A percentile compares a stretch with the other conserved stretches of the same genome.
Evolutionary conservation across 2,329 filamentous ascomycete genomes (phyloP).

Genomic region (Apiospora phragmitis): DNA sequence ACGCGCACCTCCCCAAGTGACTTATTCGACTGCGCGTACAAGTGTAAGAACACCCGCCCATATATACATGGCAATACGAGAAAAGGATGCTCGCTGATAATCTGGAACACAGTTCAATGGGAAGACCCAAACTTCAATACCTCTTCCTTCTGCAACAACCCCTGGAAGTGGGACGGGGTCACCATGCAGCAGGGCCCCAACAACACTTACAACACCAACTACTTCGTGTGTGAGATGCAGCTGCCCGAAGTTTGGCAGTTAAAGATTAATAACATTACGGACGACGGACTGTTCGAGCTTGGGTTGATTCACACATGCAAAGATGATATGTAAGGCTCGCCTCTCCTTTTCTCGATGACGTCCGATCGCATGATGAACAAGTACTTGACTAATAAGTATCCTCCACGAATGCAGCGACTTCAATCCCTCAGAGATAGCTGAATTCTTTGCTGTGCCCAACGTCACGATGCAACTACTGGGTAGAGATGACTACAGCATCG

Average conservation of each 20-base stretch:
- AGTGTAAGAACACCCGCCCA: constrained; percentile 8
- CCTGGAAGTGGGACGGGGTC: constrained; percentile 27
- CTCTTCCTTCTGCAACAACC: constrained; percentile 17
- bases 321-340: constrained; percentile 11
- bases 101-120: constrained; percentile 10
- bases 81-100: neutral
- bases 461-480: constrained; percentile 9
- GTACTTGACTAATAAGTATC: neutral
- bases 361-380: neutral
- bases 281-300: constrained; percentile 12
- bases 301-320: constrained; percentile 7
- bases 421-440: neutral
- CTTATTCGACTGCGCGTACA: constrained; percentile 11
- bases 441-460: constrained; percentile 13
- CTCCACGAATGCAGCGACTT: neutral
- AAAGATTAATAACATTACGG: neutral
- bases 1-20: neutral
- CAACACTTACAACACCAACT: constrained; percentile 19
- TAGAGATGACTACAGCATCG: constrained; percentile 9
- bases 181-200: constrained; percentile 27
- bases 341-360: neutral
- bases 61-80: neutral
- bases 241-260: constrained; percentile 14
- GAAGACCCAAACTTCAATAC: constrained; percentile 17
- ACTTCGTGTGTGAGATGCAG: constrained; percentile 14